phyloP scores from a whole-genome alignment of 768 basidiomycete species.

The Pulveroboletus ravenelii region DNA sequence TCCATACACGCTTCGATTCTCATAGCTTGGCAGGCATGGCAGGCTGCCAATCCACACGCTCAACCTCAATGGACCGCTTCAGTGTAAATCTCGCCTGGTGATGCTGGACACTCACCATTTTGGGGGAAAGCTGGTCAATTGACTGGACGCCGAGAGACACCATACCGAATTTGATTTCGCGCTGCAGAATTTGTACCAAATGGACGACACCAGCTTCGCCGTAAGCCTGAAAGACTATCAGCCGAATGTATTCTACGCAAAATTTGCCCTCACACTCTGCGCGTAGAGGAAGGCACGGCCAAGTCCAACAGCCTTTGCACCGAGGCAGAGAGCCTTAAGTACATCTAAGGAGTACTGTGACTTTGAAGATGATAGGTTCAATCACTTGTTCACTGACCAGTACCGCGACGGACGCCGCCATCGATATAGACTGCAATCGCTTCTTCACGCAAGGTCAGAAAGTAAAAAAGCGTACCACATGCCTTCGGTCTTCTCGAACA shows the following conservation, averaged over 20 bases:
- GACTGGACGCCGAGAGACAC: constrained; percentile 64
- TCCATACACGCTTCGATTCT: constrained; percentile 4
- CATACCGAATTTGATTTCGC: constrained; percentile 78
- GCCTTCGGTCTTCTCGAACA: constrained; percentile 72
- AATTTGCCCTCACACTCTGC: constrained; percentile 54
- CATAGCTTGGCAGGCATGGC: constrained; percentile 19
- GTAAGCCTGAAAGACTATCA: constrained; percentile 51
- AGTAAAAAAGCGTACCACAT: constrained; percentile 1
- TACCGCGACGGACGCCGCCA: constrained; percentile 70
- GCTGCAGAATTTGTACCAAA: constrained; percentile 60
- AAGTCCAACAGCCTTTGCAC: constrained; percentile 81
- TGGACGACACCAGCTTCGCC: constrained; percentile 68
- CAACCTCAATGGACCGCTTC: constrained; percentile 38
- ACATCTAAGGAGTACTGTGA: constrained; percentile 47
- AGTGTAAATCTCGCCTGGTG: neutral
- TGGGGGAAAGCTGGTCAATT: constrained; percentile 63
- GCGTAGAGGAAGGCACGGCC: constrained; percentile 86
- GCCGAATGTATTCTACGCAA: neutral
- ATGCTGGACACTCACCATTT: constrained; percentile 50
- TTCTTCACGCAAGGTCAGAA: constrained; percentile 3
- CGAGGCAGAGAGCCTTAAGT: constrained; percentile 85
- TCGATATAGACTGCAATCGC: constrained; percentile 71
- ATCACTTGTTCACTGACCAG: constrained; percentile 41
- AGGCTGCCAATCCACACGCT: constrained; percentile 67
- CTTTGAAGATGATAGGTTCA: neutral